Base-by-base conservation (phyloP, 176 grass and related monocot genomes). In the Tillandsia fasciculata region DNA sequence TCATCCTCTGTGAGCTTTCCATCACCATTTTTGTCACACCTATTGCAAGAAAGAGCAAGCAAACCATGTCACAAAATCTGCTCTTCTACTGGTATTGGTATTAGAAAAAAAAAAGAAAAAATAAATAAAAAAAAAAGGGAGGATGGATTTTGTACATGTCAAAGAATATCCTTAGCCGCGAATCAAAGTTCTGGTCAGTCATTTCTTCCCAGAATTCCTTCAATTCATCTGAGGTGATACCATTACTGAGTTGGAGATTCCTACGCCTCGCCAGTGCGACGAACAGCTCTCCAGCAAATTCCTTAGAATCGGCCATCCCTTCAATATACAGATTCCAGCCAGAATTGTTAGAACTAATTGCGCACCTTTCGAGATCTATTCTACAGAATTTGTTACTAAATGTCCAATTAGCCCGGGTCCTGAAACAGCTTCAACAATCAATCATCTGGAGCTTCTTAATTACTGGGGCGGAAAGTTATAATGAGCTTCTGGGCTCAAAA, bases 221-320 rank as follows among this genome's bases (percentile, higher is more conserved):
- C 28, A 99, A 67, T 77, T 99, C 82, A 10, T 94, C 87, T 65
- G 85, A 88, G 67, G 52, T 88, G 75, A 99, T 68, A 74, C 95
- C 95, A 7, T 80, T 67, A 3, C 75, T 75, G 0, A 86, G 74
- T 49, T 99, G 78, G 48, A 94, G 70, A 63, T 74, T 71, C 69
- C 87, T 73, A 67, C 87, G 80, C 71, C 95, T 74, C 17, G 90
- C 87, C 80, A 99, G 24, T 27, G 95, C 73, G 18, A 80, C 84
- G 49, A 93, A 94, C 68, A 99, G 67, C 82, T 99, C 90, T n/a
- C 87, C 80, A 56, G 90, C 84, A 52, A 99, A 99, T 64, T 99
- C 95, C 82, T 90, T 99, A 10, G 87, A 96, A 53, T 96, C 94
- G n/a, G 84, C 89, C 95, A 99, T 99, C 64, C 95, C 95, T 99